phyloP scores from a whole-genome alignment of 1,284 basidiomycete genomes.

The Puccinia horiana region DNA sequence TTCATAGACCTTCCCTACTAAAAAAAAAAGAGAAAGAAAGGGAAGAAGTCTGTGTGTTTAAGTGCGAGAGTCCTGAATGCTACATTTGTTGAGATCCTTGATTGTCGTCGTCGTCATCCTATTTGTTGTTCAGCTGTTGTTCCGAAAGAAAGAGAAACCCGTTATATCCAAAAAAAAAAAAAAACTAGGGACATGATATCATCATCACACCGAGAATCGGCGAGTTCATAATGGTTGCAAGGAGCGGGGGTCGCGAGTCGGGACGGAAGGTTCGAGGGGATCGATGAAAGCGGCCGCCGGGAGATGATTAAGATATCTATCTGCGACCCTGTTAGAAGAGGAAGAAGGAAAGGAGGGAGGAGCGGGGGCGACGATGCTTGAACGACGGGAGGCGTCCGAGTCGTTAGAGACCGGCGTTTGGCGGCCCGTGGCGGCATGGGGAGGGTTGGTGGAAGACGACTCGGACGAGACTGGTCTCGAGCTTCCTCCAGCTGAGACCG shows the following conservation, averaged over 20 bases:
- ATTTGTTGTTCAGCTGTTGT: no score
- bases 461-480: slow-evolving; percentile 23
- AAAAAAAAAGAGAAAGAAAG: background rate
- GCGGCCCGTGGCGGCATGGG: background rate
- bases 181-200: background rate
- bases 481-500: background rate
- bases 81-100: slow-evolving; percentile 1
- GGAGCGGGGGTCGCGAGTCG: background rate
- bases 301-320: background rate
- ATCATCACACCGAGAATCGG: background rate
- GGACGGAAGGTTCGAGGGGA: background rate
- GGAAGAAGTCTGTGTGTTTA: background rate
- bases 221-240: slow-evolving; percentile 5
- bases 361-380: background rate
- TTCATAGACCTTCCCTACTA: background rate
- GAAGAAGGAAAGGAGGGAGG: background rate
- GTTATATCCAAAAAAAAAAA: slow-evolving; percentile 5
- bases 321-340: background rate
- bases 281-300: background rate
- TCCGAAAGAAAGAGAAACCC: background rate
- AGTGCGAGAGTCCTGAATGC: background rate
- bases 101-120: no score
- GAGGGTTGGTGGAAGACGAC: slow-evolving; percentile 9
- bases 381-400: slow-evolving; percentile 25
- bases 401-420: slow-evolving; percentile 22